Evolutionary conservation across 805 yeast species (phyloP).

Genomic region (Phaffomyces opuntiae): DNA sequence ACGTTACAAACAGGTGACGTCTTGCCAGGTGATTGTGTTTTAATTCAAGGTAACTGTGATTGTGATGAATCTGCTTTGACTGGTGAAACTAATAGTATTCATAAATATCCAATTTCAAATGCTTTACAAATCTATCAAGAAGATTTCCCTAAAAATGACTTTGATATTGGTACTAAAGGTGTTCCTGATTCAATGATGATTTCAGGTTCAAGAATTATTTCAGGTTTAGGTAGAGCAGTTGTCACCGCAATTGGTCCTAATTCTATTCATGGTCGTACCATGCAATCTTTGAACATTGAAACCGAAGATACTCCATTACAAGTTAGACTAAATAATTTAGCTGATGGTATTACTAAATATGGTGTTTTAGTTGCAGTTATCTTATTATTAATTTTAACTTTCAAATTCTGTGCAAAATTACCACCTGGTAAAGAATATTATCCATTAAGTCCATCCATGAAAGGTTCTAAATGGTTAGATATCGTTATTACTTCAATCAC

Average conservation of each 20-base stretch:
- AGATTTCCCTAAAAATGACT: constrained; percentile 18
- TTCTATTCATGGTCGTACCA: constrained; percentile 88
- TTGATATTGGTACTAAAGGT: constrained; percentile 33
- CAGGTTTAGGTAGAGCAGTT: constrained; percentile 80
- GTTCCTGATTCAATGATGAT: constrained; percentile 76
- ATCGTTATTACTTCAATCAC: constrained; percentile 89
- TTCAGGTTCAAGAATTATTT: constrained; percentile 82
- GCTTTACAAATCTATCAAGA: constrained; percentile 27
- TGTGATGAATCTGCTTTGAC: constrained; percentile 91
- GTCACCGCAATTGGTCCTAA: constrained; percentile 88
- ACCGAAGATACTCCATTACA: constrained; percentile 87
- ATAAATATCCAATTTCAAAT: constrained; percentile 50
- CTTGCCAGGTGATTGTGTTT: constrained; percentile 79
- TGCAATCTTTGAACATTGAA: constrained; percentile 71
- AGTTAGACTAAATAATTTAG: constrained; percentile 68
- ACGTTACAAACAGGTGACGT: constrained; percentile 90
- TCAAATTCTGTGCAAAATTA: constrained; percentile 61
- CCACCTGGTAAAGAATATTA: constrained; percentile 43
- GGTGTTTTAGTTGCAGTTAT: constrained; percentile 81
- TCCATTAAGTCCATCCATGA: constrained; percentile 51
- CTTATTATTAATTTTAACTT: constrained; percentile 73
- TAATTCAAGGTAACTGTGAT: constrained; percentile 69
- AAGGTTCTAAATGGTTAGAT: constrained; percentile 78
- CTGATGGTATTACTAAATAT: constrained; percentile 92
- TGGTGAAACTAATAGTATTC: constrained; percentile 86